Evolutionary conservation across 345 rosid species (phyloP), one percentile per base, ranked within the genome.

Genomic region (Brassica rapa): DNA sequence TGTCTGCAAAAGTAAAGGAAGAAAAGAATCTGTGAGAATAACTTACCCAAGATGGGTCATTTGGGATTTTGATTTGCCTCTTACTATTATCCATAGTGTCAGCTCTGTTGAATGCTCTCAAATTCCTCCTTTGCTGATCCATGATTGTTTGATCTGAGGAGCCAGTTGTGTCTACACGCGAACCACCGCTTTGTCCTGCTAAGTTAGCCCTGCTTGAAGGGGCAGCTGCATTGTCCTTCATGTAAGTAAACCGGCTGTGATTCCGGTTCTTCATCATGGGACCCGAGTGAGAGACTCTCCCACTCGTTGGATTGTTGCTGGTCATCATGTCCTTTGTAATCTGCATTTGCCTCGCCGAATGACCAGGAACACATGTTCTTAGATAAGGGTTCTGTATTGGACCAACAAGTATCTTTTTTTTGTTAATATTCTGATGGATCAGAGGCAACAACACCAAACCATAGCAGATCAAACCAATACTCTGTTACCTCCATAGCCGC

Each of bases 351-450:
- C 75, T 75, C 16, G 59, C 27, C 0, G 83, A 80, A 25, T 75
- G 60, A 75, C 76, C 80, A 62, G 64, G 66, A 0, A 71, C 64
- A 35, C 73, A 75, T 8, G 49, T 75, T 71, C 83, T 71, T 59
- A 76, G 70, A 57, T 81, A 81, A 30, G 80, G 83, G 66, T 81
- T 81, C 83, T 81, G 83, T 81, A 70, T 16, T 75, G 62, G 55
- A 55, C 65, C 80, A 81, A 65, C 46, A 75, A 70, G 56, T 74
- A 5, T 51, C 15, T 80, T 63, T 46, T 53, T 73, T 10, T 53
- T 66, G 70, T 61, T 60, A 73, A 16, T 73, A 35, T 62, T 73
- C 78, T 73, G 74, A 35, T 51, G 70, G 49, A 68, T 68, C 74
- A 67, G 43, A 73, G 69, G 78, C 10, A 79, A 72, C 74, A 74